Evolutionary conservation across 2,329 filamentous ascomycete species (phyloP).

Genomic region (Xylaria sp.): DNA sequence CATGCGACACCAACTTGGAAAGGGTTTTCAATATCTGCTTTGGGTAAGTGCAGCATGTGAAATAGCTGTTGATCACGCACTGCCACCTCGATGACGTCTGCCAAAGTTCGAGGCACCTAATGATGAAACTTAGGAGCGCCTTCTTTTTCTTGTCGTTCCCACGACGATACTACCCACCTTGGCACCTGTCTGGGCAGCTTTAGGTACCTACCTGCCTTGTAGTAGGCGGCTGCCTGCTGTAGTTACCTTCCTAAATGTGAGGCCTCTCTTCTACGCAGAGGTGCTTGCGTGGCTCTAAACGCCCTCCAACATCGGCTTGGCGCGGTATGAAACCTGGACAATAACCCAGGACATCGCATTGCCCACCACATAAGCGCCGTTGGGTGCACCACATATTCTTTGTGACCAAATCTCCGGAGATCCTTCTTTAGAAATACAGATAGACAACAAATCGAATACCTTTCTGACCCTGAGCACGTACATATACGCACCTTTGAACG

Average conservation of each 20-base stretch:
- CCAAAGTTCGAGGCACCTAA: not conserved
- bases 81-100: conserved; percentile 47
- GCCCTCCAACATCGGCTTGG: conserved; percentile 12
- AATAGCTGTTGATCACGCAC: conserved; percentile 34
- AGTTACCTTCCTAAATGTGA: conserved; percentile 32
- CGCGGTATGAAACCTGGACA: conserved; percentile 5
- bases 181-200: not conserved
- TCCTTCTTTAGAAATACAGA: conserved; percentile 1
- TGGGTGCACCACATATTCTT: conserved; percentile 9
- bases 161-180: not conserved
- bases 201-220: not conserved
- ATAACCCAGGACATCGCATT: not conserved
- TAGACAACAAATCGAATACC: not conserved
- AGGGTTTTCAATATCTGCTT: no score
- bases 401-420: not conserved
- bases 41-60: no score
- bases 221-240: not conserved
- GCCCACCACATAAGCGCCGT: conserved; percentile 13
- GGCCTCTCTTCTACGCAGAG: conserved; percentile 42
- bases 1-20: not conserved
- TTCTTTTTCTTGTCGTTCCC: not conserved
- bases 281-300: conserved; percentile 17
- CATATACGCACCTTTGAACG: conserved; percentile 9
- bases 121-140: not conserved
- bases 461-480: not conserved